phyloP scores from a whole-genome alignment of 2,329 filamentous ascomycete genomes.

The Epichloe sibirici region DNA sequence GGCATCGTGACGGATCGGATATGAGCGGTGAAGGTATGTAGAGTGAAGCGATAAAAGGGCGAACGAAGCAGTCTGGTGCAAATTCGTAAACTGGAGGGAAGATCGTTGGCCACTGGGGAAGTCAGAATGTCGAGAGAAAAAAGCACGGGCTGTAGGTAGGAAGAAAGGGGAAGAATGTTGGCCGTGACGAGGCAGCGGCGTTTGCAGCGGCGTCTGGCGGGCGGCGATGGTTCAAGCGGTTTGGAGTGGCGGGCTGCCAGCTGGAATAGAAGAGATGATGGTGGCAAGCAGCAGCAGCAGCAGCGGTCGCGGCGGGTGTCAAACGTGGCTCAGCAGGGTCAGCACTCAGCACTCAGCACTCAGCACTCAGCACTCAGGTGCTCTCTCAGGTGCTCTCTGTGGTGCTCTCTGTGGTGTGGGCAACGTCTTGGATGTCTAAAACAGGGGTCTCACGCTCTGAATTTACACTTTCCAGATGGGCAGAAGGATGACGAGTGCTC shows the following conservation, averaged over 20 bases:
- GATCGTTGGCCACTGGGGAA: background rate
- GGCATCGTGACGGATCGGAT: slow-evolving; percentile 55
- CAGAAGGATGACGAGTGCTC: background rate
- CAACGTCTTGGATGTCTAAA: background rate
- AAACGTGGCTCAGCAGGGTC: no score
- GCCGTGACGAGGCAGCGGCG: slow-evolving; percentile 6
- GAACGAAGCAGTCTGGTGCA: background rate
- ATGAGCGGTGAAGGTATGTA: slow-evolving; percentile 5
- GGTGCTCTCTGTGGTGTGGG: no score
- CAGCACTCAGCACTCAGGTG: background rate
- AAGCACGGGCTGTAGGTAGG: background rate
- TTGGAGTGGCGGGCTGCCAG: slow-evolving; percentile 1
- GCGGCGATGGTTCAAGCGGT: slow-evolving; percentile 4
- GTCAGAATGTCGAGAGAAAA: background rate
- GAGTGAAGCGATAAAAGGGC: background rate
- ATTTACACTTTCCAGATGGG: background rate
- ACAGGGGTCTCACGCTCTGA: background rate
- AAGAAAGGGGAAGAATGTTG: slow-evolving; percentile 4
- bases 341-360: background rate
- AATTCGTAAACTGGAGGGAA: background rate
- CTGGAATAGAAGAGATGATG: background rate
- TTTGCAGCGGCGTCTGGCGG: slow-evolving; percentile 6
- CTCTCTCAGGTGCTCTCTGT: background rate
- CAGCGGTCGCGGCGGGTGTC: background rate
- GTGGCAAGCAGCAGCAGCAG: background rate